Base-by-base conservation (phyloP, 2,329 filamentous ascomycete genomes). In the Epichloe gansuensis region DNA sequence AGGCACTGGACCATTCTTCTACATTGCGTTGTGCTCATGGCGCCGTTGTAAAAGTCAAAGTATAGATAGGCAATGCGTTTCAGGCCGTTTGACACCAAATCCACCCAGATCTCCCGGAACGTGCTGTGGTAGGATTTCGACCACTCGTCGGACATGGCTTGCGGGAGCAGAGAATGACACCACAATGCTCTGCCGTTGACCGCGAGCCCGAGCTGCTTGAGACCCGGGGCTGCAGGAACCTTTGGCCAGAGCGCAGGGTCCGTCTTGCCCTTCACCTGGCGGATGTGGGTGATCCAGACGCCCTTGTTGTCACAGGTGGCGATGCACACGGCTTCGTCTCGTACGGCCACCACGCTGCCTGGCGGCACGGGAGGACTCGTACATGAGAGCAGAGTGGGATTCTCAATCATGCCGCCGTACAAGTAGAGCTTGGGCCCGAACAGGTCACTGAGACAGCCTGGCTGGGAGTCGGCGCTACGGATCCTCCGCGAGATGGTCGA, bases 31-130 rank as follows among this genome's bases (percentile, higher is more conserved):
- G 69, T 71, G 23, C 67, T 65, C 69, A 72, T 72, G 49, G 70
- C 70, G 34, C 70, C 70, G 51, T 72, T 72, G 61, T 72, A 72
- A 50, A 71, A 69, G 50, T 71, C 62, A 52, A 69, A 72, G 57
- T 69, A 67, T n/a, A 72, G 56, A 51, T 70, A 71, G 0, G 69
- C 69, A 6, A 66, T 59, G 15, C 59, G 62, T 11, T 56, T 52
- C 12, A 50, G 45, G 11, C 60, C 56, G 8, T 60, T 58, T 9
- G 57, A 53, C 13, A 59, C 61, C 42, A 67, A 67, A 31, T 71
- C 68, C 12, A 72, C 58, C 63, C 65, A 70, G 17, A 71, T 61
- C 44, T 72, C 69, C 55, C 71, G 69, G 43, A 69, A 64, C 1
- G 69, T 71, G 17, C 51, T 56, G 23, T 61, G 55, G 4, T 58